Evolutionary conservation across 2,329 filamentous ascomycete genomes (phyloP), one percentile per base, ranked within the genome.

Genomic region (Pseudogymnoascus sp.): DNA sequence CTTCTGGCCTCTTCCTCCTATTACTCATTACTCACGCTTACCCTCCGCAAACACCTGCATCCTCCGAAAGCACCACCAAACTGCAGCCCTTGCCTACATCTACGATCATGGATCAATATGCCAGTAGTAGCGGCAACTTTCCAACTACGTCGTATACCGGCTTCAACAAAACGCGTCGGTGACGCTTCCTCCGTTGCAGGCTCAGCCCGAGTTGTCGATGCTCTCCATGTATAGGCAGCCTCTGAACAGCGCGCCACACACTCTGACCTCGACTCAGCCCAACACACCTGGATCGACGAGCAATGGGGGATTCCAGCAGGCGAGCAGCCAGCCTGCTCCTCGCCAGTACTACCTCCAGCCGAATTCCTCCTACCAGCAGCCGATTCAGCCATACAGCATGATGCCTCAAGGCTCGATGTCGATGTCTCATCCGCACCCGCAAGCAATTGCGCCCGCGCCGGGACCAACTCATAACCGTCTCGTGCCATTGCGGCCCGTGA

Each of bases 361-460:
- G 16, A 71, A 66, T 28, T 41, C 58, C 49, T 65, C 64, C 30
- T 69, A 71, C 30, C 68, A 69, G 42, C 67, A 67, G 52, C 63
- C 63, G n/a, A 64, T 67, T 11, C 70, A 70, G 63, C 64, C 63
- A 49, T 87, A 86, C 71, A 78, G 79, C 59, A 87, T 89, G 82
- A 81, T 90, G 77, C 82, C 86, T 55, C 85, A 89, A 74, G 77
- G 86, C 23, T 85, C 86, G 9, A 82, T 83, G 58, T 80, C 87
- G 49, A 82, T 86, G 68, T 84, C 85, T 61, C 89, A 91, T 73
- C 88, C 87, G 52, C 89, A 91, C 73, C 88, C 87, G 52, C 88
- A 91, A 75, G 85, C 87, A 35, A 90, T 91, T 71, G 89, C 89
- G 45, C 88, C 89, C 14, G 89, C 89, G 42, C 88, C 88, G 42